phyloP scores from a whole-genome alignment of 352 stramenopile genomes.

The Phytophthora citrophthora region DNA sequence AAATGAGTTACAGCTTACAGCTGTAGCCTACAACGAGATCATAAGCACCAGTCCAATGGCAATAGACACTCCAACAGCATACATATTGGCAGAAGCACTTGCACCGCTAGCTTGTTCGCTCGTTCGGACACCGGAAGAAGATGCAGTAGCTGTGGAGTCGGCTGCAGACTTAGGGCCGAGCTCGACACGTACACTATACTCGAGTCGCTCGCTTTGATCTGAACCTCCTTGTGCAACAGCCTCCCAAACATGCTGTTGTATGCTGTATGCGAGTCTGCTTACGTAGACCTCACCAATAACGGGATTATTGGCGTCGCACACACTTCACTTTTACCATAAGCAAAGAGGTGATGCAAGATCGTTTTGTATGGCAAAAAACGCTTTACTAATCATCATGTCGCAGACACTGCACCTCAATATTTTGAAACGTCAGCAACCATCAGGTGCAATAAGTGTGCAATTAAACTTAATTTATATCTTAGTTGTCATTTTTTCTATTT shows the following conservation, averaged over 20 bases:
- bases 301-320: too few species aligned
- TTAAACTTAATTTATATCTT: neutral
- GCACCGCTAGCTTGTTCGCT: conserved; percentile 20
- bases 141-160: conserved; percentile 7
- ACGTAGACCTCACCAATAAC: too few species aligned
- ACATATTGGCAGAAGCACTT: neutral
- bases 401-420: too few species aligned
- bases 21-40: neutral
- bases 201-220: conserved; percentile 29
- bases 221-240: conserved; percentile 27
- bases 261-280: too few species aligned
- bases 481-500: too few species aligned
- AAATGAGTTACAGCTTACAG: too few species aligned
- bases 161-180: conserved; percentile 25
- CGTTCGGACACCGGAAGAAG: conserved; percentile 18
- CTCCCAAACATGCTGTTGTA: too few species aligned
- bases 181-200: conserved; percentile 32
- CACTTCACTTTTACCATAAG: too few species aligned
- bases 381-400: too few species aligned
- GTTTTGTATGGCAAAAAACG: too few species aligned
- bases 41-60: neutral
- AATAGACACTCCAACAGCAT: neutral
- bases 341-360: too few species aligned
- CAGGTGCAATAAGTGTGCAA: neutral
- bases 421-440: too few species aligned